A percentile compares a stretch with the other conserved stretches of the same genome.
phyloP scores from a whole-genome alignment of 305 asterid genomes.

The Ajuga reptans region DNA sequence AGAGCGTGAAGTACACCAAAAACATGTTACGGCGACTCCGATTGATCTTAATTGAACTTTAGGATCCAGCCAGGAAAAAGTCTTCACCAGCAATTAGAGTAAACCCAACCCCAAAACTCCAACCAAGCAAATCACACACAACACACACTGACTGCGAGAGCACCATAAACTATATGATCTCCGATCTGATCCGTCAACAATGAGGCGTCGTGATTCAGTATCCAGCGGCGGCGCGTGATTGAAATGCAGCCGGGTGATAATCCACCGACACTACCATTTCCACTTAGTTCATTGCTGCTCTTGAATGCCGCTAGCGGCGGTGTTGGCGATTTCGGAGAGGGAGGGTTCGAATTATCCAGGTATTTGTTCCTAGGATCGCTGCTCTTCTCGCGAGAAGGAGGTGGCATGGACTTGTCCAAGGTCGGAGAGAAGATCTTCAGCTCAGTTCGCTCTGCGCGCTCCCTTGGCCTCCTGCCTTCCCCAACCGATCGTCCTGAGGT shows the following conservation, averaged over 20 bases:
- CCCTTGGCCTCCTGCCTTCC: constrained; percentile 80
- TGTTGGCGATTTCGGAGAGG: constrained; percentile 53
- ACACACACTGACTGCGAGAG: constrained; percentile 19
- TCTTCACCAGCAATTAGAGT: constrained; percentile 29
- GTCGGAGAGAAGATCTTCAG: constrained; percentile 96
- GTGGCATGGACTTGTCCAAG: constrained; percentile 88
- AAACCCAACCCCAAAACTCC: constrained; percentile 28
- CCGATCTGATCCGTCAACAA: constrained; percentile 47
- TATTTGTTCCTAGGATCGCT: constrained; percentile 82
- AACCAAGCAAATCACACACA: constrained; percentile 15
- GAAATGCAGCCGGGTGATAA: constrained; percentile 81
- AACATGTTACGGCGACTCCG: background rate
- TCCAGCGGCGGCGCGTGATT: constrained; percentile 43
- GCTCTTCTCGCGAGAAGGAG: constrained; percentile 75
- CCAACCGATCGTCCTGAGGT: constrained; percentile 90
- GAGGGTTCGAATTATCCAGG: constrained; percentile 87
- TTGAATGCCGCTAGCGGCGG: constrained; percentile 56
- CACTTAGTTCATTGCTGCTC: constrained; percentile 61
- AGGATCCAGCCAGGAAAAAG: constrained; percentile 28
- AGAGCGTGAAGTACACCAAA: background rate
- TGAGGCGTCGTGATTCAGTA: constrained; percentile 33
- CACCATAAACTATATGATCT: constrained; percentile 18
- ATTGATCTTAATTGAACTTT: background rate
- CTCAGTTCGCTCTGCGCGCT: constrained; percentile 98
- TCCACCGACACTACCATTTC: constrained; percentile 60